phyloP scores from a whole-genome alignment of 225 moss, liverwort and hornwort species.

The Takakia lepidozioides region DNA sequence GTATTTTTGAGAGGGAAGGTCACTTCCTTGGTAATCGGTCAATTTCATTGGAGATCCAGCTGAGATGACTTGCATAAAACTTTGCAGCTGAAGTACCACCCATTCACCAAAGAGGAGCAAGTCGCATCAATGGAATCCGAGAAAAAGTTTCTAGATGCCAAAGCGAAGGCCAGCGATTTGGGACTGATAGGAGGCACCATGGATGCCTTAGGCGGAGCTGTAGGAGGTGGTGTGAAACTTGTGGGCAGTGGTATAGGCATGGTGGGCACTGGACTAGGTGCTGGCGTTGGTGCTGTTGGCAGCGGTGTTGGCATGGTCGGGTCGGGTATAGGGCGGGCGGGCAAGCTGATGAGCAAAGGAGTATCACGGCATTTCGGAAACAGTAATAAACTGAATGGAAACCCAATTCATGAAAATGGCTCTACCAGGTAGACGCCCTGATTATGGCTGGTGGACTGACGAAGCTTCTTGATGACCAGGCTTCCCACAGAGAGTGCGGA shows the following conservation, averaged over 20 bases:
- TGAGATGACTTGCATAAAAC: too few species aligned
- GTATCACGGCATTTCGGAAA: slow-evolving; percentile 31
- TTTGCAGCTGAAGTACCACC: slow-evolving; percentile 69
- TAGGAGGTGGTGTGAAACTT: slow-evolving; percentile 60
- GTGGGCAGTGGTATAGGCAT: slow-evolving; percentile 32
- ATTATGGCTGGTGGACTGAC: too few species aligned
- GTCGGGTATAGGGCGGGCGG: slow-evolving; percentile 55
- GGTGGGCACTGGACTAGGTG: slow-evolving; percentile 47
- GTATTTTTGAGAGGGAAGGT: too few species aligned
- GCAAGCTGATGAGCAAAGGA: slow-evolving; percentile 46
- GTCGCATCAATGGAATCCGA: slow-evolving; percentile 60
- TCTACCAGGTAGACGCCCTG: too few species aligned
- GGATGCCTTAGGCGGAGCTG: too few species aligned
- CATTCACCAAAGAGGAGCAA: slow-evolving; percentile 63
- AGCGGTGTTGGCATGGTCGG: slow-evolving; percentile 62
- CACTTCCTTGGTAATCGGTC: too few species aligned
- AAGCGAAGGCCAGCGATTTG: slow-evolving; percentile 43
- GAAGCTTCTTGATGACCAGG: too few species aligned
- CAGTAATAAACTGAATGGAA: slow-evolving; percentile 32
- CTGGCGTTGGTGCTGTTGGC: slow-evolving; percentile 40
- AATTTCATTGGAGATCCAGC: too few species aligned
- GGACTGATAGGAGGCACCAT: slow-evolving; percentile 57
- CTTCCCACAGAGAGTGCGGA: too few species aligned
- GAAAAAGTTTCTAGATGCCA: slow-evolving; percentile 23
- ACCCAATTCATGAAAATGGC: too few species aligned